phyloP scores from a whole-genome alignment of 2,329 filamentous ascomycete species.

The Penicillium aurantiogriseum region DNA sequence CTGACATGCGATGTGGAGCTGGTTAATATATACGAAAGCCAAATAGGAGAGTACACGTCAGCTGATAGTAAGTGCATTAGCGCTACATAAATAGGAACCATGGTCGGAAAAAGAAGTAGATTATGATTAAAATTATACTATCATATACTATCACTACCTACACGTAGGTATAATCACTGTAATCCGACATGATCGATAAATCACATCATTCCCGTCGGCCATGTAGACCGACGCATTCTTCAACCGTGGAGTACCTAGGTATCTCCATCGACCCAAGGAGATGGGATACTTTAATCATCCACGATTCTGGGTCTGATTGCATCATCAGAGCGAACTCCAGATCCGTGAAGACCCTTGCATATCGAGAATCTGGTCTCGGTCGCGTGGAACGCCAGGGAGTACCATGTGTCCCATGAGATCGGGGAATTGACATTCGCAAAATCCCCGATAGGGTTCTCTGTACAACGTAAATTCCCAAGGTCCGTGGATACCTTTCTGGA shows the following conservation, averaged over 20 bases:
- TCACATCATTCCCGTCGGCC: background rate
- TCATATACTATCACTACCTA: background rate
- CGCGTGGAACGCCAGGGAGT: background rate
- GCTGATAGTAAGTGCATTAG: background rate
- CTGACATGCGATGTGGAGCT: background rate
- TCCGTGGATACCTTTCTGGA: background rate
- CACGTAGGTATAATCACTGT: background rate
- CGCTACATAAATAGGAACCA: background rate
- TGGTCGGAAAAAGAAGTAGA: background rate
- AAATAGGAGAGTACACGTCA: background rate
- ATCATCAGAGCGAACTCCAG: background rate
- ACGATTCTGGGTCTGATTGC: constrained; percentile 1
- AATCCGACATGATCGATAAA: background rate
- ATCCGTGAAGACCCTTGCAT: constrained; percentile 8
- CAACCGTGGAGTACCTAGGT: background rate
- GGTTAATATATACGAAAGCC: background rate
- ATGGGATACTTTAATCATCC: background rate
- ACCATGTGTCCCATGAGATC: background rate
- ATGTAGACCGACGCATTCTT: background rate
- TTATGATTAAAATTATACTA: constrained; percentile 1
- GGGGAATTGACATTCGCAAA: background rate
- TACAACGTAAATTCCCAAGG: background rate
- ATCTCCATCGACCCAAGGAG: background rate
- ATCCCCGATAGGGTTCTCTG: background rate
- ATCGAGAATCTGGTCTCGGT: constrained; percentile 2